Evolutionary conservation across 2,329 filamentous ascomycete species (phyloP).

Genomic region (Colletotrichum sp.): DNA sequence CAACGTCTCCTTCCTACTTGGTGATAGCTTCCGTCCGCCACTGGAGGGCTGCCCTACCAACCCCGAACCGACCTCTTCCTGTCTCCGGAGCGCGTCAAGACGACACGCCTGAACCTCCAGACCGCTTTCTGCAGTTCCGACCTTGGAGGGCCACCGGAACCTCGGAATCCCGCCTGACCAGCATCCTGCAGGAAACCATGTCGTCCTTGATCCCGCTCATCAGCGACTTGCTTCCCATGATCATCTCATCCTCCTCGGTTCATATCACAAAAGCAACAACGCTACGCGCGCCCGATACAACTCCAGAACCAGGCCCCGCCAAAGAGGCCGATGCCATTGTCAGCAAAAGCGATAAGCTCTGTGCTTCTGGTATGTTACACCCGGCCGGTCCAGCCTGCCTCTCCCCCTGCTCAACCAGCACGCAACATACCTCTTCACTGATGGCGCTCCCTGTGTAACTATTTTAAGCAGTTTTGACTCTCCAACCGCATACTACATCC

Average conservation of each 20-base stretch:
- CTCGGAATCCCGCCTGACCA: not conserved
- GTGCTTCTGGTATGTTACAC: slow-evolving; percentile 62
- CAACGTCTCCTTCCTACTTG: slow-evolving; percentile 23
- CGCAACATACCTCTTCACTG: not conserved
- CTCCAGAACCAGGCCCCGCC: slow-evolving; percentile 43
- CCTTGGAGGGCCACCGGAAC: not conserved
- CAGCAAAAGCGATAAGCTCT: slow-evolving; percentile 68
- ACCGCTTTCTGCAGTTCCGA: not conserved
- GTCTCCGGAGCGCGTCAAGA: not conserved
- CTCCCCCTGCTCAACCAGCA: not conserved
- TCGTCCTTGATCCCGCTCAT: slow-evolving; percentile 59
- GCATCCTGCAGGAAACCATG: slow-evolving; percentile 38
- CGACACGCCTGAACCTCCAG: not conserved
- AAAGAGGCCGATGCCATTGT: slow-evolving; percentile 61
- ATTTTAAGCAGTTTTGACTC: slow-evolving; percentile 58
- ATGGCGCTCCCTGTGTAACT: slow-evolving; percentile 26
- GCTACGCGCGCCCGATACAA: slow-evolving; percentile 25
- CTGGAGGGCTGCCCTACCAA: slow-evolving; percentile 1
- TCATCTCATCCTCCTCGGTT: slow-evolving; percentile 62
- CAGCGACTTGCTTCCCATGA: slow-evolving; percentile 64
- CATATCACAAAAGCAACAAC: slow-evolving; percentile 52
- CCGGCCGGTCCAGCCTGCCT: not conserved
- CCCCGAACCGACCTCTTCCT: not conserved
- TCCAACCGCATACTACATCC: slow-evolving; percentile 65
- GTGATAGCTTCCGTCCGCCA: slow-evolving; percentile 10